phyloP scores from a whole-genome alignment of 257 asterid species.

The Coffea canephora region DNA sequence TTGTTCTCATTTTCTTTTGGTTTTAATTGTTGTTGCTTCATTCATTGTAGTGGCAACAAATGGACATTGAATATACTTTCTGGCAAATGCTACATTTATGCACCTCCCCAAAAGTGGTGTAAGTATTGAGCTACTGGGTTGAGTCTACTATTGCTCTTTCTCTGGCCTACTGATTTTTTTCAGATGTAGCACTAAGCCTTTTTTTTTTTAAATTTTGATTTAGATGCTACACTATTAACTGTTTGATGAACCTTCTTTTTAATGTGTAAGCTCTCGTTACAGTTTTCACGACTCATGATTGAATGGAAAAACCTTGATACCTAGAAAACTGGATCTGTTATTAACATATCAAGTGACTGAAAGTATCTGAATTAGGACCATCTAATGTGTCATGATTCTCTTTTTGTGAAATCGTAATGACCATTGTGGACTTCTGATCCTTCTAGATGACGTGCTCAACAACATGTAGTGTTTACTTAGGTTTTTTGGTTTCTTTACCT shows the following conservation, averaged over 20 bases:
- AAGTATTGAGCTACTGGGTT: slow-evolving; percentile 42
- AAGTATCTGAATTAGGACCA: not conserved
- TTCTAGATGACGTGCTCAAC: not conserved
- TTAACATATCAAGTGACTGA: not conserved
- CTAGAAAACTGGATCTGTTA: not conserved
- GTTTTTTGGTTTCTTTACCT: not conserved
- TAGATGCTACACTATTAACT: not conserved
- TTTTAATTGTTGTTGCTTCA: not conserved
- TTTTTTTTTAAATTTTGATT: too few relatives aligned
- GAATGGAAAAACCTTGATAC: not conserved
- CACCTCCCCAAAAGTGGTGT: slow-evolving; percentile 99
- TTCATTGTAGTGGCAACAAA: slow-evolving; percentile 88
- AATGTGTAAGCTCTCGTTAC: too few relatives aligned
- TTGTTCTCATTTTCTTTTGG: not conserved
- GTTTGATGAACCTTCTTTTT: not conserved
- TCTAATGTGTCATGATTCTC: not conserved
- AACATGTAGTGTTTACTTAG: not conserved
- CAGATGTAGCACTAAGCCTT: not conserved
- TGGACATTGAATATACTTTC: slow-evolving; percentile 96
- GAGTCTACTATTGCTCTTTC: not conserved
- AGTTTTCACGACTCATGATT: not conserved
- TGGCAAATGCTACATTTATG: slow-evolving; percentile 99
- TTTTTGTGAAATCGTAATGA: not conserved
- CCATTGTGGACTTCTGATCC: not conserved
- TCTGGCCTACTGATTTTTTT: not conserved